A percentile compares a stretch with the other conserved stretches of the same genome.
phyloP scores from a whole-genome alignment of 2,329 filamentous ascomycete genomes.

The Paecilomyces sp. region DNA sequence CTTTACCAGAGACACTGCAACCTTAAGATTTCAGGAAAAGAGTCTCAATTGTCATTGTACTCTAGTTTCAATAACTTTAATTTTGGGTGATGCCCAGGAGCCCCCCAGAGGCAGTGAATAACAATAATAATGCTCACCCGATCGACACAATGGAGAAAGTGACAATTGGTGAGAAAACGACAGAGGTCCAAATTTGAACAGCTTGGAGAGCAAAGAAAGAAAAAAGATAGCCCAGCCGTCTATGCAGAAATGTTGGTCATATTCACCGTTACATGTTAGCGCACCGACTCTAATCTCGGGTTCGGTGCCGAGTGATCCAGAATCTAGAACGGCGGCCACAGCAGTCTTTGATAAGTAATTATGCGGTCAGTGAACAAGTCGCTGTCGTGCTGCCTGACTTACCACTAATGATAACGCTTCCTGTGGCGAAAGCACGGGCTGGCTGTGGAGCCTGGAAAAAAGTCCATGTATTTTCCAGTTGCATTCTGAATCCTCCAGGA shows the following conservation, averaged over 20 bases:
- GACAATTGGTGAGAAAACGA: background rate
- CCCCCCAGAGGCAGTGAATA: background rate
- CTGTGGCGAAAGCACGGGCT: background rate
- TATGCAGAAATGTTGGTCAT: background rate
- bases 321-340: background rate
- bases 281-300: background rate
- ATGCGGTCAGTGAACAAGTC: background rate
- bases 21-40: background rate
- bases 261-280: background rate
- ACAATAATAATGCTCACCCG: background rate
- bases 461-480: background rate
- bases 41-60: background rate
- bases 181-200: background rate
- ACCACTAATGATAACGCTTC: background rate
- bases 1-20: background rate
- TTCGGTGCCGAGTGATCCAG: background rate
- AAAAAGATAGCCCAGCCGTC: background rate
- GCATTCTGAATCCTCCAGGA: background rate
- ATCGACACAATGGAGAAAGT: no score
- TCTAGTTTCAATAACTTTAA: background rate
- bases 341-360: background rate
- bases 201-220: background rate
- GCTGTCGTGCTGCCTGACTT: no score
- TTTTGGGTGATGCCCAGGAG: background rate
- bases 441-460: background rate